phyloP scores from a whole-genome alignment of 306 rosid species.

The Quercus engelmannii region DNA sequence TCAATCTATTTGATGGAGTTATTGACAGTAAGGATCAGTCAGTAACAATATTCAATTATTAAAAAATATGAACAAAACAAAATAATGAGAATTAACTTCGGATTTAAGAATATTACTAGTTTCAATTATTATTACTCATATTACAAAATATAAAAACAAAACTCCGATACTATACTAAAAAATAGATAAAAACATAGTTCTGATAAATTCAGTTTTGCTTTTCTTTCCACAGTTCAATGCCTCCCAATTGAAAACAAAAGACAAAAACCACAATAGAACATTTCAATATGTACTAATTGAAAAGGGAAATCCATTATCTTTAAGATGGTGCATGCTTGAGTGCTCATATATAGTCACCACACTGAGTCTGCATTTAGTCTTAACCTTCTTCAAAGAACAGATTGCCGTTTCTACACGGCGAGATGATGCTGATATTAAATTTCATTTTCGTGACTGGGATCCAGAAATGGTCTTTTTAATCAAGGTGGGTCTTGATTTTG shows the following conservation, averaged over 20 bases:
- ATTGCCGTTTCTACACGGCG: constrained; percentile 40
- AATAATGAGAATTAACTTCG: too few species aligned
- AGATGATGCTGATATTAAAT: constrained; percentile 14
- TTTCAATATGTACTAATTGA: neutral
- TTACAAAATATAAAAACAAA: too few species aligned
- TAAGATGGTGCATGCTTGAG: constrained; percentile 12
- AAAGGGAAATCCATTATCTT: neutral
- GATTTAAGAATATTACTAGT: too few species aligned
- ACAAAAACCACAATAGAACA: neutral
- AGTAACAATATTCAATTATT: neutral
- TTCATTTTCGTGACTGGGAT: constrained; percentile 31
- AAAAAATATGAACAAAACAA: too few species aligned
- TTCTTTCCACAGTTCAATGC: too few species aligned
- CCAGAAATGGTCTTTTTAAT: constrained; percentile 26
- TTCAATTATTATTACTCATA: too few species aligned
- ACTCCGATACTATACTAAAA: too few species aligned
- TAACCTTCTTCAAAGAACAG: constrained; percentile 14
- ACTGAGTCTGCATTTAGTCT: constrained; percentile 14
- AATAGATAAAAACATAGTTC: too few species aligned
- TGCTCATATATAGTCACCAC: neutral
- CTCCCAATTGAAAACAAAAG: neutral
- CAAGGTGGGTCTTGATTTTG: constrained; percentile 47
- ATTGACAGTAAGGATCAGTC: constrained; percentile 4
- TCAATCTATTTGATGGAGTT: constrained; percentile 17
- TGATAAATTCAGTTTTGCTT: too few species aligned